These are phyloP conservation scores for Penicillium tannophilum DNA, from an alignment of 495 filamentous ascomycete species.

Conservation along the genomic window DNA sequence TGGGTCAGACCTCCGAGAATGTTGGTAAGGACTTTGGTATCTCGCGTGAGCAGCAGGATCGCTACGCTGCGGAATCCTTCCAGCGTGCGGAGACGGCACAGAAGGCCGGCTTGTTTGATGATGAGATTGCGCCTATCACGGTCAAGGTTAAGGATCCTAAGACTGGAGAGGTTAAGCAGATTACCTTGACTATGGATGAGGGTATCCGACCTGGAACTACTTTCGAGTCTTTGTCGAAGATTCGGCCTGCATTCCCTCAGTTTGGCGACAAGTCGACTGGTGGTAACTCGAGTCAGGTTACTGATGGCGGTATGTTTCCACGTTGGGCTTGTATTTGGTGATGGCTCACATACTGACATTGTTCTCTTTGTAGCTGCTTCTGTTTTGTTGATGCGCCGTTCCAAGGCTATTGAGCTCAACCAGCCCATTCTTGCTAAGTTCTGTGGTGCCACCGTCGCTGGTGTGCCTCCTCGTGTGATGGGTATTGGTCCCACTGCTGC, in stretches of 20 bases:
- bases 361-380: slow-evolving; percentile 62
- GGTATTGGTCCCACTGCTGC: slow-evolving; percentile 93
- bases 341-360: background rate
- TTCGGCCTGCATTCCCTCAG: slow-evolving; percentile 86
- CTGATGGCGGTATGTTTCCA: slow-evolving; percentile 68
- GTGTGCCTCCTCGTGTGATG: slow-evolving; percentile 92
- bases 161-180: slow-evolving; percentile 72
- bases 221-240: slow-evolving; percentile 76
- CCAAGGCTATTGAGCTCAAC: slow-evolving; percentile 80
- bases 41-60: slow-evolving; percentile 75
- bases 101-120: slow-evolving; percentile 90
- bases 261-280: slow-evolving; percentile 88
- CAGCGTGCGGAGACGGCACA: slow-evolving; percentile 85
- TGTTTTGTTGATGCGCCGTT: slow-evolving; percentile 90
- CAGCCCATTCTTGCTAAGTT: slow-evolving; percentile 95
- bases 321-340: background rate
- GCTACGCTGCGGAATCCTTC: slow-evolving; percentile 84
- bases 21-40: slow-evolving; percentile 91
- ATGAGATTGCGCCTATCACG: slow-evolving; percentile 89
- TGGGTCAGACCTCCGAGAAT: slow-evolving; percentile 98
- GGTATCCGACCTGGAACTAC: slow-evolving; percentile 90
- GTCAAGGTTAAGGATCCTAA: slow-evolving; percentile 80
- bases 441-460: slow-evolving; percentile 86
- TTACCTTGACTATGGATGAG: slow-evolving; percentile 83
- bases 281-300: slow-evolving; percentile 95